Base-by-base conservation (phyloP, 371 early-diverging fungal genomes). In the Mucor racemosus region DNA sequence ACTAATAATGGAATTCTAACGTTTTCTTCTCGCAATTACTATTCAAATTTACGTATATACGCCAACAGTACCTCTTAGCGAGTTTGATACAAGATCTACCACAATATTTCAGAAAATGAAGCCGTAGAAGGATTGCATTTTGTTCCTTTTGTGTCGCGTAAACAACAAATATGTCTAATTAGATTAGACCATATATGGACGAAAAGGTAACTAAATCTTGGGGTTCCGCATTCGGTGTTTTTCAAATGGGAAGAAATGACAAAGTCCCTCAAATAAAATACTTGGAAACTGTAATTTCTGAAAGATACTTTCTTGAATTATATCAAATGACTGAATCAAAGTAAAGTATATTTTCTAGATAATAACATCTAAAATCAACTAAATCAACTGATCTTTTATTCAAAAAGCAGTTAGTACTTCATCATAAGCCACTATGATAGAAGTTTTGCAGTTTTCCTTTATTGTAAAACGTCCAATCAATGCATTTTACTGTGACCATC, bases 401-500 rank as follows among this genome's bases (percentile, higher is more conserved):
- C 14, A 31, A 14, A 8, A 58, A 38, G 35, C 41, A 58, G 39
- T 21, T 19, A 17, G 19, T 42, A 14, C 26, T 42, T 33, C 19
- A 31, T 39, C 26, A 57, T 40, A 64, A 42, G 56, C 64, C 64
- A 56, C 58, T 58, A 57, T 26, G 26, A 44, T 35, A 7, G 40
- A 34, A 11, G 53, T 58, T 58, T 64, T 57, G 58, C 46, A 19
- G 48, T 15, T 67, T 67, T 44, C 55, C 62, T 53, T 67, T 44
- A 61, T 50, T 14, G 67, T 33, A 44, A 61, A 39, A 31, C 31
- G 31, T 26, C 60, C 69, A 65, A 65, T 65, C 50, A 65, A 33
- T 53, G 36, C 1, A 15, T 19, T 4, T 9, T 0, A n/a, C 46
- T 54, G 65, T 69, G 69, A 65, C 69, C 44, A 57, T 53, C 60